Base-by-base conservation (phyloP, 2,329 filamentous ascomycete species). In the Botrytis squamosa region DNA sequence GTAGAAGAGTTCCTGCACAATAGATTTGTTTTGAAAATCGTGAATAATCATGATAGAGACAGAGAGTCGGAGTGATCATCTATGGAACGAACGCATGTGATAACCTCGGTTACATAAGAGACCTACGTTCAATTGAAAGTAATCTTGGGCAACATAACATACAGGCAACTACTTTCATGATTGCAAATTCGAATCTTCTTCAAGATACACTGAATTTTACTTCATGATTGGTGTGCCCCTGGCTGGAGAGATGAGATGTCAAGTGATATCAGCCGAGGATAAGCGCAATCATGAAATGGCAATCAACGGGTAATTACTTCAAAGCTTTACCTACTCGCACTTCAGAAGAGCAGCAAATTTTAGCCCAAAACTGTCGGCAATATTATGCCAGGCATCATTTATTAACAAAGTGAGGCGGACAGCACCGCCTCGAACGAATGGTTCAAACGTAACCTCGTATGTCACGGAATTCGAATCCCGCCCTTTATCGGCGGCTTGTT, bases 371-470 rank as follows among this genome's bases (percentile, higher is more conserved):
- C 14, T 36, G 16, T 62, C 33, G 29, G 20, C 2, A n/a, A 14
- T n/a, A 52, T 22, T 25, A 25, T 36, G 38, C 25, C 57, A 38
- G 49, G 49, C 25, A 65, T 33, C 33, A 33, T 22, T 6, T 29
- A 29, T 38, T 52, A 16, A 4, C 25, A 49, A 71, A 71, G 42
- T 65, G 69, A 71, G 69, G 69, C 69, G 36, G 44, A 40, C 42
- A 40, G n/a, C 18, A 40, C 42, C n/a, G 42, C 25, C 49, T 49
- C 44, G n/a, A 40, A 42, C 65, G 59, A 65, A 40, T 71, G 69
- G 42, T 25, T 49, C 20, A 36, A 25, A 22, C 59, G 10, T 14
- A 52, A 44, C 33, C 40, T 71, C 42, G 57, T 40, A 65, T 46
- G 46, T 12, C 25, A 49, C 64, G 49, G 16, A 40, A n/a, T 42